A percentile compares a stretch with the other conserved stretches of the same genome.
Evolutionary conservation across 2,329 filamentous ascomycete species (phyloP).

Genomic region (Talaromyces sp.): DNA sequence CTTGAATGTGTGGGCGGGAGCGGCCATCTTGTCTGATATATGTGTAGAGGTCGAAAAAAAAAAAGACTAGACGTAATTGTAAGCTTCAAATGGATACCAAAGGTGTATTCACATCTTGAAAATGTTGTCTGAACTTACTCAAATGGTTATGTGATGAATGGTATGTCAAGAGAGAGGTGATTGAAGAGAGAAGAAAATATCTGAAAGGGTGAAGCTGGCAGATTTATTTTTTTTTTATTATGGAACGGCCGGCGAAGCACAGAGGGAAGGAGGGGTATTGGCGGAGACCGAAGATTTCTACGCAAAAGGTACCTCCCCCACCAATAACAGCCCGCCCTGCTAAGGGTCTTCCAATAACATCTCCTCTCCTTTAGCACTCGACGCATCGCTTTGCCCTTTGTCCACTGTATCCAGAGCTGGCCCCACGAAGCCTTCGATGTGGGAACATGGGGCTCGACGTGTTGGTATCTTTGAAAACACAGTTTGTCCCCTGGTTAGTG

Average conservation of each 20-base stretch:
- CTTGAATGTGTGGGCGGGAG: conserved; percentile 92
- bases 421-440: not conserved
- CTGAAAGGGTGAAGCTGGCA: conserved; percentile 17
- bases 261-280: conserved; percentile 14
- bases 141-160: not conserved
- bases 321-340: not conserved
- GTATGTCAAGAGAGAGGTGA: conserved; percentile 10
- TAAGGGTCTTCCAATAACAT: not conserved
- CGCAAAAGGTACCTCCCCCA: not conserved
- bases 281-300: conserved; percentile 16
- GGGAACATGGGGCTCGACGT: conserved; percentile 1
- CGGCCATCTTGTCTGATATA: conserved; percentile 53
- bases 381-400: not conserved
- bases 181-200: conserved; percentile 20
- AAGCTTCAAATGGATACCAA: not conserved
- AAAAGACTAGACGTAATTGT: conserved; percentile 15
- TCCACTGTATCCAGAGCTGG: not conserved
- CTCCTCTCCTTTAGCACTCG: not conserved
- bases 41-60: conserved; percentile 15
- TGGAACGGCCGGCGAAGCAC: conserved; percentile 4
- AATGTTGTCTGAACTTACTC: not conserved
- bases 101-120: not conserved
- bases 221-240: conserved; percentile 8
- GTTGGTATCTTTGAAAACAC: not conserved
- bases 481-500: conserved; percentile 1